Evolutionary conservation across 495 filamentous ascomycete species (phyloP), one percentile per base, ranked within the genome.

Genomic region (Elasticomyces elasticus): DNA sequence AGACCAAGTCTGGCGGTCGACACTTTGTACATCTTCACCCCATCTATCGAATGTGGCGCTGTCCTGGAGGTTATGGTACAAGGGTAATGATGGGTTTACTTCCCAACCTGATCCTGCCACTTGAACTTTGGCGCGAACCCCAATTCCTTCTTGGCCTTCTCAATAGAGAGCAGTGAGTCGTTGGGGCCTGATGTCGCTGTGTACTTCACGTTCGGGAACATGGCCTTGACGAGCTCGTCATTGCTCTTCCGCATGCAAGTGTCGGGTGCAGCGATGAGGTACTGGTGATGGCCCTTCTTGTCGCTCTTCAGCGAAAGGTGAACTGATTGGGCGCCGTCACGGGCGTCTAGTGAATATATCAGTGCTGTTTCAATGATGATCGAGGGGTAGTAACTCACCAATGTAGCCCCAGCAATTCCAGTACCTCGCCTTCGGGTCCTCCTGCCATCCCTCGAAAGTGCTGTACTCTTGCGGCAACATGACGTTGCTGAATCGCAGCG

Each of bases 161-260:
- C 54, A 26, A 56, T 56, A 2, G 54, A 56, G 1, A 56, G 37
- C 45, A 56, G 35, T 10, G 54, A 43, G 26, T 56, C 54, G 23
- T 56, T 56, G 37, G 45, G 54, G 9, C 46, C 54, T 2, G 45
- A 1, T 17, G 54, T 56, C 22, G 28, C 22, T 4, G 15, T 50
- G 46, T 56, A 56, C 47, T 56, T 56, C 13, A 56, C 54, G n/a
- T 56, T 51, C n/a, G 54, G 45, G 44, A 56, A 56, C 11, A 50
- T 20, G 15, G 54, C 54, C 54, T 56, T 56, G n/a, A 56, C 54
- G 15, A 56, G 45, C 54, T 56, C 54, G 35, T 50, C 54, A 22
- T 56, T 56, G 54, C 54, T 56, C 46, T 11, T 56, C 31, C 54
- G 31, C 54, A 56, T 56, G 46, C 45, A 50, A 15, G 54, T 56